Evolutionary conservation across 75 land plant genomes (phyloP).

Genomic region (Chamaecyparis obtusa): DNA sequence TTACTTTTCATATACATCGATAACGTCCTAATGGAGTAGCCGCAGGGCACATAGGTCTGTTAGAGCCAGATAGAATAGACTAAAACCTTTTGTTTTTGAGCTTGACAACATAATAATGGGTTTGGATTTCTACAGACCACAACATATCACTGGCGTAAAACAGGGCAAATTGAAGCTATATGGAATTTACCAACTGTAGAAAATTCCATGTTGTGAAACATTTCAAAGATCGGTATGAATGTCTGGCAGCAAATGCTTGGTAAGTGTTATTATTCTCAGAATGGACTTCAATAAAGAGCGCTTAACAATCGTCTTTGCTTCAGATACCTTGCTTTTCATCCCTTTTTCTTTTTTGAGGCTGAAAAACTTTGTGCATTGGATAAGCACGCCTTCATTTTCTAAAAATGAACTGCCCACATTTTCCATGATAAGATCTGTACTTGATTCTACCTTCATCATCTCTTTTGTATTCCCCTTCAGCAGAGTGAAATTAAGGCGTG

Average conservation of each 20-base stretch:
- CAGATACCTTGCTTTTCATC: neutral
- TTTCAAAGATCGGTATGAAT: neutral
- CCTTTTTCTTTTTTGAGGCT: neutral
- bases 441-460: neutral
- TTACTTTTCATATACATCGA: too few species aligned
- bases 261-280: constrained; percentile 5
- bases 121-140: too few species aligned
- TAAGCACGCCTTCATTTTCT: neutral
- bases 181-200: too few species aligned
- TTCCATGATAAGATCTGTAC: neutral
- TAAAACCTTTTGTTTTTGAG: too few species aligned
- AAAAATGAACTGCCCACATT: neutral
- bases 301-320: neutral
- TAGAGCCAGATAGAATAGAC: too few species aligned
- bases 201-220: too few species aligned
- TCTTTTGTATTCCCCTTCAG: neutral
- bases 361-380: neutral
- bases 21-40: too few species aligned
- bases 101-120: too few species aligned
- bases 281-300: constrained; percentile 6
- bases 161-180: too few species aligned
- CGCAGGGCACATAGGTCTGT: too few species aligned
- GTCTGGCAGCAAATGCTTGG: neutral
- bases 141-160: too few species aligned
- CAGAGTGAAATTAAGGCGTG: neutral